Percentiles rank a stretch among this genome's conserved stretches.
phyloP scores from a whole-genome alignment of 2,329 filamentous ascomycete species.

The Fusarium bactridioides region DNA sequence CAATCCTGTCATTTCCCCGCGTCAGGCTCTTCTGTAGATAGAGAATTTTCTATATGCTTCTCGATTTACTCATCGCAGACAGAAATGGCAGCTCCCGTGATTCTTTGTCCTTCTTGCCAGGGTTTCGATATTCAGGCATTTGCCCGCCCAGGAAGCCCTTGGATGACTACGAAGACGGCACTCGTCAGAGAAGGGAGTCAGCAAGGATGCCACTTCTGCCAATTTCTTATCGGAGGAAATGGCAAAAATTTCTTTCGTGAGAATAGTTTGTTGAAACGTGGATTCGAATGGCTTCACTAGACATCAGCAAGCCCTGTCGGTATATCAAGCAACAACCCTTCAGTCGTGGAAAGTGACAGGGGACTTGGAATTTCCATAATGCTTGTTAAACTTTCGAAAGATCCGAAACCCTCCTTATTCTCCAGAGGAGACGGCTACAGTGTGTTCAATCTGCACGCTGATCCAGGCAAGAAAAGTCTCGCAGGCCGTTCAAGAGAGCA shows the following conservation, averaged over 20 bases:
- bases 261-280: accelerated
- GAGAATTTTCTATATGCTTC: accelerated
- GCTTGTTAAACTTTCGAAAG: not conserved
- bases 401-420: not conserved
- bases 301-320: accelerated
- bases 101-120: accelerated
- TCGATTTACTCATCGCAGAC: not conserved
- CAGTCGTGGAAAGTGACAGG: too few relatives aligned
- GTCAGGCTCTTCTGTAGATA: accelerated
- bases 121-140: not conserved
- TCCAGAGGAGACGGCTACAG: accelerated
- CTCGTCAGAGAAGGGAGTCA: accelerated
- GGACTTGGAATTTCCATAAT: accelerated
- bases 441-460: not conserved
- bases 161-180: accelerated
- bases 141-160: not conserved
- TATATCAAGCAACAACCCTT: accelerated
- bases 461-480: accelerated
- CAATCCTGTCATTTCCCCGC: not conserved
- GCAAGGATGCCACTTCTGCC: not conserved
- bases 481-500: too few relatives aligned
- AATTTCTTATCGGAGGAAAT: not conserved
- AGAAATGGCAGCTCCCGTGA: accelerated
- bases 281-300: not conserved
- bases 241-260: accelerated